Conservation (phyloP, 2,329 filamentous ascomycete genomes). For the Exophiala viscosa region DNA sequence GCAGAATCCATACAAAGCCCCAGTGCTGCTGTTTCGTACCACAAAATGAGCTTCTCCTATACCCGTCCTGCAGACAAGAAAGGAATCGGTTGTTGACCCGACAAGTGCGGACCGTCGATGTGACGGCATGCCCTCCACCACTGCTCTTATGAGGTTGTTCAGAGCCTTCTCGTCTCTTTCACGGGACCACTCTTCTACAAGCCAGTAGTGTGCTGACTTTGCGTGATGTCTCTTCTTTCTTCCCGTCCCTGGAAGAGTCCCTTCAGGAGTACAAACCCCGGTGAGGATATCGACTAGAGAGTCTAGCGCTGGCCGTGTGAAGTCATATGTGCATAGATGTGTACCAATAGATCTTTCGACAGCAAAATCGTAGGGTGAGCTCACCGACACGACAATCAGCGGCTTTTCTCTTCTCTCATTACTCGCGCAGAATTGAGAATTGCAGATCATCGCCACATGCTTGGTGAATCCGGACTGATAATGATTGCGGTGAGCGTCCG, state of each 20-base stretch:
- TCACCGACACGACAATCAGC: slow-evolving; percentile 83
- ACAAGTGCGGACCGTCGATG: slow-evolving; percentile 54
- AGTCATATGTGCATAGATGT: slow-evolving; percentile 93
- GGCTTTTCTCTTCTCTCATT: slow-evolving; percentile 63
- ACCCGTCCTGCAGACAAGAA: slow-evolving; percentile 45
- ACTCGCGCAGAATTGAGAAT: slow-evolving; percentile 35
- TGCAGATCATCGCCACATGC: slow-evolving; percentile 89
- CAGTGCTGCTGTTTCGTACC: slow-evolving; percentile 87
- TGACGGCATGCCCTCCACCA: slow-evolving; percentile 57
- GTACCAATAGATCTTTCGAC: slow-evolving; percentile 87
- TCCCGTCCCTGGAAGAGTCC: slow-evolving; percentile 64
- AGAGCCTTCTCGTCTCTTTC: slow-evolving; percentile 70
- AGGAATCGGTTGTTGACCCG: slow-evolving; percentile 73
- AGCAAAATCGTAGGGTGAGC: slow-evolving; percentile 93
- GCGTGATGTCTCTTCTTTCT: slow-evolving; percentile 66
- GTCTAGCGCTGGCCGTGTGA: slow-evolving; percentile 83
- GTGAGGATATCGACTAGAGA: slow-evolving; percentile 79
- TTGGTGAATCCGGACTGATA: slow-evolving; percentile 95
- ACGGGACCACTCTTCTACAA: slow-evolving; percentile 81
- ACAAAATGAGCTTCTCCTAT: slow-evolving; percentile 83
- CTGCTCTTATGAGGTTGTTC: slow-evolving; percentile 66
- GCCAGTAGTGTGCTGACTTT: slow-evolving; percentile 86
- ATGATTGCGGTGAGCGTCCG: slow-evolving; percentile 86
- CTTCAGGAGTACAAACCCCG: slow-evolving; percentile 62
- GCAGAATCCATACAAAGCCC: slow-evolving; percentile 84